phyloP scores from a whole-genome alignment of 2,329 filamentous ascomycete genomes.

The Chrysosporium keratinophilum region DNA sequence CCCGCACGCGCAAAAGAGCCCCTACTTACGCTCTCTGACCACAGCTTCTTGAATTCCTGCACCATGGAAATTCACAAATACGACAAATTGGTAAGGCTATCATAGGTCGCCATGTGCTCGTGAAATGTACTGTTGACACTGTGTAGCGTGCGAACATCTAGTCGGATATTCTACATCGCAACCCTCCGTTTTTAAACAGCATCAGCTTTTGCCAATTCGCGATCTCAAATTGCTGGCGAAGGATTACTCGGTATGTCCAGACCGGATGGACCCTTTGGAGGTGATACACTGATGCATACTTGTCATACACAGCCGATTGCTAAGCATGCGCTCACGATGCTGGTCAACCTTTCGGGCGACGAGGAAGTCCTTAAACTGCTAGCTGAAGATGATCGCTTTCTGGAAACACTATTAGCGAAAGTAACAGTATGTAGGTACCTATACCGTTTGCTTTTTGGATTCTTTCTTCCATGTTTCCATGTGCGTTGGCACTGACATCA shows the following conservation, averaged over 20 bases:
- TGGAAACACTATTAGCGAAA: constrained; percentile 61
- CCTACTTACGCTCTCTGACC: constrained; percentile 12
- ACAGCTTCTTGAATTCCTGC: constrained; percentile 85
- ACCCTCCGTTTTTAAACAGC: constrained; percentile 70
- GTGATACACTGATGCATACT: constrained; percentile 5
- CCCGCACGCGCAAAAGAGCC: not conserved
- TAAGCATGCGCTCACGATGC: constrained; percentile 70
- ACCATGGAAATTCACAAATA: constrained; percentile 83
- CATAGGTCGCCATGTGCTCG: not conserved
- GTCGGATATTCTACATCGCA: constrained; percentile 72
- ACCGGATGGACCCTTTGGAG: not conserved
- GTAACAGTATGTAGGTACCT: constrained; percentile 59
- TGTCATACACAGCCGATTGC: constrained; percentile 59
- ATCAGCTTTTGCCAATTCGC: constrained; percentile 66
- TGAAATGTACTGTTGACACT: not conserved
- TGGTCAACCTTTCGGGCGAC: constrained; percentile 81
- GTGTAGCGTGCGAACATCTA: constrained; percentile 66
- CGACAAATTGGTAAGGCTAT: constrained; percentile 57
- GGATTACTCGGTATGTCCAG: constrained; percentile 61
- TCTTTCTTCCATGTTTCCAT: constrained; percentile 1
- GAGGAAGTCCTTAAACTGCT: constrained; percentile 61
- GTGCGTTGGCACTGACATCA: not conserved
- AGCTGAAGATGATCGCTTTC: constrained; percentile 67
- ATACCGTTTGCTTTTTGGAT: not conserved
- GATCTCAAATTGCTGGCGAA: constrained; percentile 78